Evolutionary conservation across 1,284 basidiomycete species (phyloP).

Genomic region (Fomitopsis palustris): DNA sequence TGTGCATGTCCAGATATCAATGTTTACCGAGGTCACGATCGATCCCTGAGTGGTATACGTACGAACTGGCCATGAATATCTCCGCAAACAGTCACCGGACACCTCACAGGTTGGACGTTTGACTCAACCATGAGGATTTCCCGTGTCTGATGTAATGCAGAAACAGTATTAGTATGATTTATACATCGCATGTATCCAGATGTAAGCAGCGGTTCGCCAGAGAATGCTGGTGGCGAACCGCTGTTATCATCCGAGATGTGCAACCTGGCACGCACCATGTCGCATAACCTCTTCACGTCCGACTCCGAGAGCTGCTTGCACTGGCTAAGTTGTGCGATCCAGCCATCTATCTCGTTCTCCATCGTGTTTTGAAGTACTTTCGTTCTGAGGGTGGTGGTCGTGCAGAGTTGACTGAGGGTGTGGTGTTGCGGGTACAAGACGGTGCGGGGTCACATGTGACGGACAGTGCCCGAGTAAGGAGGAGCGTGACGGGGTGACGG

Average conservation of each 20-base stretch:
- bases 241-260: conserved; percentile 26
- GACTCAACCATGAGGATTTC: conserved; percentile 98
- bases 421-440: conserved; percentile 23
- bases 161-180: conserved; percentile 14
- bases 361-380: conserved; percentile 35
- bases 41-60: conserved; percentile 40
- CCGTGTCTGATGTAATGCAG: conserved; percentile 64
- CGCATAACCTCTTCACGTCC: conserved; percentile 97
- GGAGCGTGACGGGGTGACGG: not conserved
- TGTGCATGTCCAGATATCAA: conserved; percentile 29
- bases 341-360: conserved; percentile 86
- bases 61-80: conserved; percentile 99
- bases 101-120: conserved; percentile 96
- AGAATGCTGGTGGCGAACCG: conserved; percentile 21
- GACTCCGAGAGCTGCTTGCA: conserved; percentile 97
- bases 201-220: conserved; percentile 5
- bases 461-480: not conserved
- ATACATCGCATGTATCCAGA: conserved; percentile 3
- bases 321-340: conserved; percentile 96
- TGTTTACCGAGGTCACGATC: conserved; percentile 9
- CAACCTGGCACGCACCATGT: conserved; percentile 73
- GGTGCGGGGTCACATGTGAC: conserved; percentile 7
- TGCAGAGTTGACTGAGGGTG: conserved; percentile 17
- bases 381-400: conserved; percentile 9
- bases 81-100: conserved; percentile 96